Evolutionary conservation across 2,329 filamentous ascomycete genomes (phyloP).

Genomic region (Alternaria arbusti): DNA sequence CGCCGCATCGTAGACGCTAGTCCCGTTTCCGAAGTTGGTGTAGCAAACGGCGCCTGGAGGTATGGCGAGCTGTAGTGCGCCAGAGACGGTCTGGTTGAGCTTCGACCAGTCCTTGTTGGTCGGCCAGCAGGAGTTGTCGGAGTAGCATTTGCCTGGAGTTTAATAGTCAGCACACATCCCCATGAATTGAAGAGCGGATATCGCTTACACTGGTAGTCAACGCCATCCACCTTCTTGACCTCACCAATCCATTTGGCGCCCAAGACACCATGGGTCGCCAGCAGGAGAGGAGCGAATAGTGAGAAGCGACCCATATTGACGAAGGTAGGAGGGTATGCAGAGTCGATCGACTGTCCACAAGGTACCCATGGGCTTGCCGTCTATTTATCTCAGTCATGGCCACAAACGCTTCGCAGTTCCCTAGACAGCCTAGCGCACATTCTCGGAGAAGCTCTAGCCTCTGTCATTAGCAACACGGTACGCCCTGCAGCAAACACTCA

Average conservation of each 20-base stretch:
- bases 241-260: constrained; percentile 40
- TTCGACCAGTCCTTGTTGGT: constrained; percentile 31
- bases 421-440: constrained; percentile 1
- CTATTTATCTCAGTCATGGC: constrained; percentile 11
- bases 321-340: neutral
- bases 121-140: constrained; percentile 44
- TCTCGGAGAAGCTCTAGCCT: neutral
- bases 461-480: neutral
- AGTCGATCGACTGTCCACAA: neutral
- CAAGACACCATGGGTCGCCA: constrained; percentile 21
- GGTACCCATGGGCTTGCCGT: neutral
- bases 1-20: constrained; percentile 30
- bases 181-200: too few species aligned
- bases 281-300: constrained; percentile 27
- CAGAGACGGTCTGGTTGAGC: constrained; percentile 40
- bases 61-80: constrained; percentile 34
- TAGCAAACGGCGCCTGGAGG: constrained; percentile 43
- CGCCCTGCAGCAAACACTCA: constrained; percentile 7
- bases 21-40: constrained; percentile 28
- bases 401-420: neutral
- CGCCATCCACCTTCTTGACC: constrained; percentile 29
- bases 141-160: constrained; percentile 39
- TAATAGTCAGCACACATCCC: neutral
- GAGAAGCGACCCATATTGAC: constrained; percentile 33
- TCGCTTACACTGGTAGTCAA: constrained; percentile 32